A percentile compares a stretch with the other conserved stretches of the same genome.
Evolutionary conservation across 2,329 filamentous ascomycete genomes (phyloP).

Genomic region (Magnaporthiopsis incrustans): DNA sequence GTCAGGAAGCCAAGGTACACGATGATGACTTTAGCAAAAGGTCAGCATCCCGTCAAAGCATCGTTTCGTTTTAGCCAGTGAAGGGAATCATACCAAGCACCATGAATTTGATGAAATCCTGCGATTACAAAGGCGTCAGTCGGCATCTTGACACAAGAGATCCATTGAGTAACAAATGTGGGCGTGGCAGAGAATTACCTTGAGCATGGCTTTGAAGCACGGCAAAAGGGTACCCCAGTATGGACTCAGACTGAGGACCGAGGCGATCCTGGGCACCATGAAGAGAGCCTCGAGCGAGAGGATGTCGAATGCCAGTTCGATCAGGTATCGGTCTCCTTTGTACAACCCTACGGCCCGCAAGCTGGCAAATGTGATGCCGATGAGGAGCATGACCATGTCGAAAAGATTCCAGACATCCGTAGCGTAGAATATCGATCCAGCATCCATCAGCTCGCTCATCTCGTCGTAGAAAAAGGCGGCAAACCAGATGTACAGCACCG

Average conservation of each 20-base stretch:
- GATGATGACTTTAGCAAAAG: conserved; percentile 49
- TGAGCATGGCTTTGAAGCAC: conserved; percentile 88
- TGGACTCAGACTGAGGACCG: conserved; percentile 75
- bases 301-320: conserved; percentile 80
- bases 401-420: conserved; percentile 77
- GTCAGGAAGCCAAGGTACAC: conserved; percentile 85
- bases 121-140: no score
- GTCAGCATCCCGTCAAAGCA: background rate
- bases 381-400: conserved; percentile 64
- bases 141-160: no score
- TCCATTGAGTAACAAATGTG: no score
- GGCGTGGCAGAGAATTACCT: no score
- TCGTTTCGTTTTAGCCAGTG: background rate
- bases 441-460: conserved; percentile 75
- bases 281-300: conserved; percentile 82
- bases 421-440: conserved; percentile 77
- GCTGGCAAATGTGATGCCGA: conserved; percentile 43
- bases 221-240: conserved; percentile 89
- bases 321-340: conserved; percentile 51
- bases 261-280: conserved; percentile 82
- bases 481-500: conserved; percentile 77
- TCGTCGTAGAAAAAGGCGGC: conserved; percentile 84
- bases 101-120: conserved; percentile 81
- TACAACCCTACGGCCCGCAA: conserved; percentile 59
- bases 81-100: conserved; percentile 24